These are phyloP conservation scores for Coemansia aciculifera DNA, from an alignment of 192 early-diverging fungal species.

Conservation along the genomic window DNA sequence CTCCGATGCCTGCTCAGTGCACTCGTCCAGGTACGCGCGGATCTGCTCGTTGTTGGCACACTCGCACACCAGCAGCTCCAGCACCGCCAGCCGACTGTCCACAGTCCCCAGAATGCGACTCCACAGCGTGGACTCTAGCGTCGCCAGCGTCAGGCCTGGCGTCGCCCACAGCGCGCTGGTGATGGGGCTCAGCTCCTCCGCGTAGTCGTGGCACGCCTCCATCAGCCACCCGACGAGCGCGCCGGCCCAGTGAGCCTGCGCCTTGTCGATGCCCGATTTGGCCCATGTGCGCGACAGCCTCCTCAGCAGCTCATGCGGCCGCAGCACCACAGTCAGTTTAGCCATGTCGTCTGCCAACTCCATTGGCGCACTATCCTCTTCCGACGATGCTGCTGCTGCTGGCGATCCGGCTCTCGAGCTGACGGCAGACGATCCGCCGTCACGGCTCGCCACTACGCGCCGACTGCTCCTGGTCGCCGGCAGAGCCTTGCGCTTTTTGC, in stretches of 20 bases:
- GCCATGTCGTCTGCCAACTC: not conserved
- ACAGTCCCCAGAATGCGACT: constrained; percentile 24
- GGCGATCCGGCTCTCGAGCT: constrained; percentile 23
- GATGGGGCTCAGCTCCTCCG: constrained; percentile 29
- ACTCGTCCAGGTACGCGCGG: constrained; percentile 73
- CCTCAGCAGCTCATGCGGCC: constrained; percentile 30
- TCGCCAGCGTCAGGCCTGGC: constrained; percentile 11
- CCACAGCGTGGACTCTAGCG: constrained; percentile 16
- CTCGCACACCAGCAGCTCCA: constrained; percentile 66
- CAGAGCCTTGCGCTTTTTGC: not conserved
- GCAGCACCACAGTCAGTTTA: constrained; percentile 1
- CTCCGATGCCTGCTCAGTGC: constrained; percentile 67
- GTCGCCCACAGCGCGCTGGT: constrained; percentile 35
- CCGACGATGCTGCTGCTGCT: constrained; percentile 1
- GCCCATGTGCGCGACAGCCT: constrained; percentile 39
- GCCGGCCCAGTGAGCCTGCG: constrained; percentile 25
- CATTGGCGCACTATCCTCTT: not conserved
- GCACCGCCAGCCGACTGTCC: constrained; percentile 62
- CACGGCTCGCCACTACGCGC: constrained; percentile 4
- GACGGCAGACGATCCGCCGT: not conserved
- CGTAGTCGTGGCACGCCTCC: constrained; percentile 38
- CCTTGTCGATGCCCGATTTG: not conserved
- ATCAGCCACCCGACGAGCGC: constrained; percentile 43
- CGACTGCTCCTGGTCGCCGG: not conserved
- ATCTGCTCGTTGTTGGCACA: constrained; percentile 57